Percentiles rank a stretch among this genome's conserved stretches.
phyloP scores from a whole-genome alignment of 495 filamentous ascomycete species.

The Penicillium daleae region DNA sequence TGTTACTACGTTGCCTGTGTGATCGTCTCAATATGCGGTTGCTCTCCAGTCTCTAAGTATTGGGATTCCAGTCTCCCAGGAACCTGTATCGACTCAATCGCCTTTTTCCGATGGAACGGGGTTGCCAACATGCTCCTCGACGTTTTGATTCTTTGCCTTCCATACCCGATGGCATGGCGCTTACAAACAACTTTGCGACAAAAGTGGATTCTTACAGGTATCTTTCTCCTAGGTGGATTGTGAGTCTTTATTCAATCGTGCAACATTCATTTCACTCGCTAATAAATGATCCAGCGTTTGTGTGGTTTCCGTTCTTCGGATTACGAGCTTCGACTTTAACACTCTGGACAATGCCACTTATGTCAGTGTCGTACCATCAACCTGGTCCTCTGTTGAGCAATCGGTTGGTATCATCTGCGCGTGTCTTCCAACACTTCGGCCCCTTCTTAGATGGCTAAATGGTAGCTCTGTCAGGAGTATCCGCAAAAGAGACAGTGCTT shows the following conservation, averaged over 20 bases:
- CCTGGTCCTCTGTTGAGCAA: conserved; percentile 57
- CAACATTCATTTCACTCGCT: neutral
- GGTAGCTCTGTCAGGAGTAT: conserved; percentile 9
- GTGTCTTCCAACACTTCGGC: conserved; percentile 48
- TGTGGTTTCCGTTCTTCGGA: conserved; percentile 29
- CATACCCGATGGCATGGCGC: conserved; percentile 43
- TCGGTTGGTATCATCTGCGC: conserved; percentile 55
- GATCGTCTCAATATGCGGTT: conserved; percentile 24
- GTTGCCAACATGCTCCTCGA: conserved; percentile 52
- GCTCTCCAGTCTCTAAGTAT: conserved; percentile 29
- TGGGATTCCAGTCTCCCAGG: conserved; percentile 29
- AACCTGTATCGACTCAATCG: conserved; percentile 43
- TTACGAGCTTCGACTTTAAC: conserved; percentile 17
- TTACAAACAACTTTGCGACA: conserved; percentile 34
- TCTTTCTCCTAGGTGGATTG: conserved; percentile 43
- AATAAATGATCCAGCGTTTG: conserved; percentile 30
- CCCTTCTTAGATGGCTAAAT: conserved; percentile 26
- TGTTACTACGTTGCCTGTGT: conserved; percentile 38
- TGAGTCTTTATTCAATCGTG: conserved; percentile 16
- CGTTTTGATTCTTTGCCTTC: conserved; percentile 48
- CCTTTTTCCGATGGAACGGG: conserved; percentile 51
- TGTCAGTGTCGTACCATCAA: conserved; percentile 34
- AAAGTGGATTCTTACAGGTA: conserved; percentile 37
- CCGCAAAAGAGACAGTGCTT: neutral
- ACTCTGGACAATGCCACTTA: conserved; percentile 21